These are phyloP conservation scores for Paxillus ammoniavirescens DNA, from an alignment of 768 basidiomycete genomes.

Conservation along the genomic window DNA sequence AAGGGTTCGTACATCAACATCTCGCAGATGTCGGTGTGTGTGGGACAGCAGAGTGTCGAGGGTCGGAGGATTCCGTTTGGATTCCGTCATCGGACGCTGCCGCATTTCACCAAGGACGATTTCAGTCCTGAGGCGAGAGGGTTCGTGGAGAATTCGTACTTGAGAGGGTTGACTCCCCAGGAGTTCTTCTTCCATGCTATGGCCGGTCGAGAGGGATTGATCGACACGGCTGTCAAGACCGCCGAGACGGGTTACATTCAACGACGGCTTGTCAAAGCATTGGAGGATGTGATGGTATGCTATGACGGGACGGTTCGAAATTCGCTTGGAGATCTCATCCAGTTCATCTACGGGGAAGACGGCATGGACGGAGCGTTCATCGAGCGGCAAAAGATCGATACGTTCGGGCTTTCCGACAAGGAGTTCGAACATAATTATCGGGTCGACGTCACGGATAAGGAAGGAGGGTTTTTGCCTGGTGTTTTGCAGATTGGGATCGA, in stretches of 20 bases:
- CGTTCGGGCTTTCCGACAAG: slow-evolving; percentile 75
- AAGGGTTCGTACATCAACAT: slow-evolving; percentile 99
- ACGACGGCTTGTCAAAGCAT: slow-evolving; percentile 94
- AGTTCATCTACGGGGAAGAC: slow-evolving; percentile 97
- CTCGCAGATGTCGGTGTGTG: slow-evolving; percentile 99
- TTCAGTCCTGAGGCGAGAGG: slow-evolving; percentile 97
- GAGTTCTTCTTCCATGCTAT: slow-evolving; percentile 99
- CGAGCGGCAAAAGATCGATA: slow-evolving; percentile 92
- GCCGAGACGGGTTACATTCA: slow-evolving; percentile 99
- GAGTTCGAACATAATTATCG: slow-evolving; percentile 91
- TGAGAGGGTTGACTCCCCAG: slow-evolving; percentile 93
- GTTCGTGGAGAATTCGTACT: slow-evolving; percentile 98
- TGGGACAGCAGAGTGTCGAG: slow-evolving; percentile 97
- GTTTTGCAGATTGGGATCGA: slow-evolving; percentile 87
- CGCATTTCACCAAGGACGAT: slow-evolving; percentile 98
- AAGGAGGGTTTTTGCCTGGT: slow-evolving; percentile 75
- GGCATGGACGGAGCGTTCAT: slow-evolving; percentile 99
- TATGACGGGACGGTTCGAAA: slow-evolving; percentile 99
- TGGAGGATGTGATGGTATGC: slow-evolving; percentile 96
- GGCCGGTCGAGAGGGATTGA: slow-evolving; percentile 98
- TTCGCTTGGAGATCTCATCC: slow-evolving; percentile 92
- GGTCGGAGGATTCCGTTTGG: slow-evolving; percentile 98
- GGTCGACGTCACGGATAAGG: slow-evolving; percentile 89
- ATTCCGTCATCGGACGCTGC: slow-evolving; percentile 93
- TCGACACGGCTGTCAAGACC: slow-evolving; percentile 99